A percentile compares a stretch with the other conserved stretches of the same genome.
These are phyloP conservation scores for Myxozyma mucilagina DNA, from an alignment of 805 yeast genomes.

Conservation along the genomic window DNA sequence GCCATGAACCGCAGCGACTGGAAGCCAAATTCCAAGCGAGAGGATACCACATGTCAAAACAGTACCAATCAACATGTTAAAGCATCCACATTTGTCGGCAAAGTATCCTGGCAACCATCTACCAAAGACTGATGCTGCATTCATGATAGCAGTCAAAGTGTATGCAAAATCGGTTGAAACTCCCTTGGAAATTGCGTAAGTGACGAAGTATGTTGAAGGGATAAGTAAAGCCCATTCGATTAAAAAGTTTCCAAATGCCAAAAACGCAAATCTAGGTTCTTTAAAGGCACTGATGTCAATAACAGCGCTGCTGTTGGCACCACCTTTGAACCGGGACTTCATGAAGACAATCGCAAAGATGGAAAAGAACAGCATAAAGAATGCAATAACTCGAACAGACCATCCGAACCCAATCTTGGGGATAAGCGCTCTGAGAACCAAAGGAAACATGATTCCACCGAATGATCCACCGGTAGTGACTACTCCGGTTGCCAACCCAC, in stretches of 20 bases:
- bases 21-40: conserved; percentile 63
- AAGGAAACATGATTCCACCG: conserved; percentile 65
- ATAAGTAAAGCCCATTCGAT: conserved; percentile 38
- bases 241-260: conserved; percentile 34
- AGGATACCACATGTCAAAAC: conserved; percentile 48
- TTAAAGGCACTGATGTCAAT: conserved; percentile 34
- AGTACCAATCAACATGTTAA: conserved; percentile 56
- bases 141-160: conserved; percentile 50
- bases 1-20: conserved; percentile 50
- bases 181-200: conserved; percentile 36
- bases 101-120: conserved; percentile 55
- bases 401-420: conserved; percentile 55
- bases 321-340: conserved; percentile 39
- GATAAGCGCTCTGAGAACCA: conserved; percentile 51
- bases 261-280: conserved; percentile 36
- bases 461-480: conserved; percentile 67
- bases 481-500: conserved; percentile 63
- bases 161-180: conserved; percentile 39
- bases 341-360: conserved; percentile 42
- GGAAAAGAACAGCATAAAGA: conserved; percentile 40
- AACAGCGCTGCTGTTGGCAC: conserved; percentile 9
- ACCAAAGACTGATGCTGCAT: conserved; percentile 54
- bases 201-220: conserved; percentile 39
- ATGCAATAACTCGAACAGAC: conserved; percentile 55
- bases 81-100: conserved; percentile 58